phyloP scores from a whole-genome alignment of 2,329 filamentous ascomycete genomes.

The Cercospora nicotianae region DNA sequence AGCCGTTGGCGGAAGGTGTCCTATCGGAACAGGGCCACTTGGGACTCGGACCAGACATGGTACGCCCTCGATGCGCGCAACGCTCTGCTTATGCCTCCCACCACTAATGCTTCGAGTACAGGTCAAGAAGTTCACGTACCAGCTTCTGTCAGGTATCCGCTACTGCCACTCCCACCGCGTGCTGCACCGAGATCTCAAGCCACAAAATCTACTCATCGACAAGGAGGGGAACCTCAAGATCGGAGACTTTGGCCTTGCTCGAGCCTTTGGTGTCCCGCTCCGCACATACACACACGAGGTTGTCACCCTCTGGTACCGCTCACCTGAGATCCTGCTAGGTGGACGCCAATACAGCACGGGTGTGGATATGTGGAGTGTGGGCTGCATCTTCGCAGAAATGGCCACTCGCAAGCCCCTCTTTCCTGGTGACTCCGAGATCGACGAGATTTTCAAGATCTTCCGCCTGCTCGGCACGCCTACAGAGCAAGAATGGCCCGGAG shows the following conservation, averaged over 20 bases:
- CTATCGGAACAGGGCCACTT: conserved; percentile 62
- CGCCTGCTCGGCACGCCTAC: conserved; percentile 76
- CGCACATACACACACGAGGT: conserved; percentile 94
- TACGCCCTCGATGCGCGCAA: conserved; percentile 12
- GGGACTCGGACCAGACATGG: conserved; percentile 73
- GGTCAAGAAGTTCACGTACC: conserved; percentile 87
- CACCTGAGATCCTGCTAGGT: conserved; percentile 86
- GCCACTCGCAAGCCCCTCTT: conserved; percentile 90
- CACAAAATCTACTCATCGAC: conserved; percentile 85
- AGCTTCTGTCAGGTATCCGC: conserved; percentile 77
- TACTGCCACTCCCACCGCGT: conserved; percentile 90
- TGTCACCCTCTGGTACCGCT: conserved; percentile 89
- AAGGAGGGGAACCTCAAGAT: conserved; percentile 85
- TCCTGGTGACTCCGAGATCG: conserved; percentile 88
- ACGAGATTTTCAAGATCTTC: conserved; percentile 95
- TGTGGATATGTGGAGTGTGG: conserved; percentile 94
- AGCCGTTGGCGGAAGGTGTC: conserved; percentile 73
- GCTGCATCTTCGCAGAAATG: conserved; percentile 96
- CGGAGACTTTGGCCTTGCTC: conserved; percentile 84
- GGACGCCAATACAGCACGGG: conserved; percentile 91
- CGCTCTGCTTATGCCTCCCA: background rate
- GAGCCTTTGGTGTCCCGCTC: conserved; percentile 87
- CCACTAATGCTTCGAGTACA: background rate
- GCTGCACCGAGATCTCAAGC: conserved; percentile 84
- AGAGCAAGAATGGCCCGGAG: conserved; percentile 81